phyloP scores from a whole-genome alignment of 2,329 filamentous ascomycete species.

The Alternaria triticimaculans region DNA sequence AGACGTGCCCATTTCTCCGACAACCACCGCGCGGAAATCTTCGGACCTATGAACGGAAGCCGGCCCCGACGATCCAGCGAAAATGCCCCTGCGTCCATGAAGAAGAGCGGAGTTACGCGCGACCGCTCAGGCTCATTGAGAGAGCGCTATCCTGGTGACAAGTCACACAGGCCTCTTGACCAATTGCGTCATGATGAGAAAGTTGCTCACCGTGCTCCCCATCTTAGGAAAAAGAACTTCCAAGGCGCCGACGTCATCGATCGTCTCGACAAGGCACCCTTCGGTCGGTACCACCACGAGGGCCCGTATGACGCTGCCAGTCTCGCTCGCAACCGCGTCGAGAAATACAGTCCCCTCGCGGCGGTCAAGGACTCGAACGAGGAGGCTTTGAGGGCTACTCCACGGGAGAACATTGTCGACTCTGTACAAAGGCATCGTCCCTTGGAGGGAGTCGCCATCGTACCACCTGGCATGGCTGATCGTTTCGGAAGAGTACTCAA shows the following conservation, averaged over 20 bases:
- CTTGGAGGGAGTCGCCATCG: constrained; percentile 76
- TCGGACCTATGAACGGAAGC: constrained; percentile 37
- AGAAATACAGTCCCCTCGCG: constrained; percentile 72
- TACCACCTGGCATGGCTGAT: constrained; percentile 77
- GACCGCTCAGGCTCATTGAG: constrained; percentile 60
- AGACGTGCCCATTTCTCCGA: constrained; percentile 49
- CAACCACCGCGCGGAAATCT: constrained; percentile 41
- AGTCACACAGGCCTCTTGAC: constrained; percentile 70
- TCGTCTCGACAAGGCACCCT: constrained; percentile 70
- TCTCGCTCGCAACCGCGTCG: constrained; percentile 72
- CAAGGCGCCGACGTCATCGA: constrained; percentile 81
- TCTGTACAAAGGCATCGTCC: constrained; percentile 76
- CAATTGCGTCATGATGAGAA: constrained; percentile 68
- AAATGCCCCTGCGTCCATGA: constrained; percentile 26
- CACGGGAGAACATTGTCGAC: constrained; percentile 77
- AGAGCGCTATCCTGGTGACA: constrained; percentile 69
- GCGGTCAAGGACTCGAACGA: constrained; percentile 76
- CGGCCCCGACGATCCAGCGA: constrained; percentile 46
- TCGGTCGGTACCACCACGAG: constrained; percentile 80
- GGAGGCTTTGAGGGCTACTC: constrained; percentile 82
- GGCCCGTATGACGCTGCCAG: constrained; percentile 89
- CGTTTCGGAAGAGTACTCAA: constrained; percentile 72
- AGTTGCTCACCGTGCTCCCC: constrained; percentile 69
- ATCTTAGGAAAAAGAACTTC: constrained; percentile 70
- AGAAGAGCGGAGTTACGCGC: constrained; percentile 31